Evolutionary conservation across 306 rosid species (phyloP).

Genomic region (Casuarina cunninghamiana): DNA sequence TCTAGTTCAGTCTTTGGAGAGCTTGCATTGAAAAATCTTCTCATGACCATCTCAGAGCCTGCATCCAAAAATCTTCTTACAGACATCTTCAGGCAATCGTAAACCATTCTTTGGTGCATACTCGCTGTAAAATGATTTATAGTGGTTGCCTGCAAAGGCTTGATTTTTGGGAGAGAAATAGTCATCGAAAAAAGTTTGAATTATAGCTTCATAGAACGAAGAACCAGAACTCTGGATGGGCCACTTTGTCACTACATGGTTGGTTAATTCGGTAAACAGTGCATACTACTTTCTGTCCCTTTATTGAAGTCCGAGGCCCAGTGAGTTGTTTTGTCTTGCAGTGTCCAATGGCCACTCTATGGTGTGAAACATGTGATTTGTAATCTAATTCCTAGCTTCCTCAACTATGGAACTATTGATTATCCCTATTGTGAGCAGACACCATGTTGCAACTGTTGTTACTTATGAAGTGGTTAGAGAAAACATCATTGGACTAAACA

Average conservation of each 20-base stretch:
- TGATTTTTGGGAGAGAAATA: neutral
- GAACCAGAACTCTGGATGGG: neutral
- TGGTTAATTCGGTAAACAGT: constrained; percentile 20
- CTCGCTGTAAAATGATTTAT: neutral
- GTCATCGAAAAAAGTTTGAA: neutral
- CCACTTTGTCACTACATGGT: neutral
- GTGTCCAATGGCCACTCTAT: constrained; percentile 6
- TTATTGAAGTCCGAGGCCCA: constrained; percentile 17
- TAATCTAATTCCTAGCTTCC: neutral
- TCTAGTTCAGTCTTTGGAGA: neutral
- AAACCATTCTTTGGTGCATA: neutral
- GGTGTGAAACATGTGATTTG: constrained; percentile 12
- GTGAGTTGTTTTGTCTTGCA: constrained; percentile 8
- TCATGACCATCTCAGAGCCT: neutral
- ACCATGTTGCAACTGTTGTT: neutral
- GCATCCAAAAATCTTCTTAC: neutral
- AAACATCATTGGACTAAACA: neutral
- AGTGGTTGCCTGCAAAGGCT: neutral
- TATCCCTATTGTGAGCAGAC: neutral
- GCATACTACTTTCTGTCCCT: constrained; percentile 23
- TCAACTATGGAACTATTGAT: neutral
- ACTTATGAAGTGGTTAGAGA: neutral
- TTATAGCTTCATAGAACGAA: neutral
- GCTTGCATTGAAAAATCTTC: neutral
- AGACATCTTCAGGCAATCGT: neutral